These are phyloP conservation scores for Myriosclerotinia scirpicola DNA, from an alignment of 2,329 filamentous ascomycete species.

Conservation along the genomic window DNA sequence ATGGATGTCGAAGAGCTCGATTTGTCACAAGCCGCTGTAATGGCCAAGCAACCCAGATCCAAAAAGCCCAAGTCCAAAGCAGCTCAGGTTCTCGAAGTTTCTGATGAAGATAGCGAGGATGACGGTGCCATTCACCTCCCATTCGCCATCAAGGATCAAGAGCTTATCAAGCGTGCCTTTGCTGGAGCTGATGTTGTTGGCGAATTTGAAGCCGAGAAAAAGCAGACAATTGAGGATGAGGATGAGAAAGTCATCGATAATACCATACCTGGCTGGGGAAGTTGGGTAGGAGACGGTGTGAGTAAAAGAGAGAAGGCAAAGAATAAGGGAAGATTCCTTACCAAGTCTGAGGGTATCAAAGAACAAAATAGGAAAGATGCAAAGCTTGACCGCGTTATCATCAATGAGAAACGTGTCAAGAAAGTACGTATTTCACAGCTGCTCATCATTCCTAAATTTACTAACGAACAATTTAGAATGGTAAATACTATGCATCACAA, in stretches of 20 bases:
- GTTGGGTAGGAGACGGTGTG: constrained; percentile 83
- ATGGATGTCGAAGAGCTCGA: constrained; percentile 40
- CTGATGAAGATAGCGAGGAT: constrained; percentile 43
- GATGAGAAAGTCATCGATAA: constrained; percentile 80
- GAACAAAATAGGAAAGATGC: constrained; percentile 76
- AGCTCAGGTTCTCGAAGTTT: constrained; percentile 32
- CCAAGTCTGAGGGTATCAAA: constrained; percentile 70
- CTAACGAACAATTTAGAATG: constrained; percentile 57
- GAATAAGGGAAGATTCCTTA: constrained; percentile 62
- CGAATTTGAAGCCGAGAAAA: constrained; percentile 81
- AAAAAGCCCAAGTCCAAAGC: constrained; percentile 35
- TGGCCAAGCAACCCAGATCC: constrained; percentile 36
- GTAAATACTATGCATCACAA: constrained; percentile 79
- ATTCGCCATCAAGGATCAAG: constrained; percentile 59
- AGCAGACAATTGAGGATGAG: constrained; percentile 67
- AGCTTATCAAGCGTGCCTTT: constrained; percentile 79
- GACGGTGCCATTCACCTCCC: constrained; percentile 55
- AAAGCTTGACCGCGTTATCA: constrained; percentile 80
- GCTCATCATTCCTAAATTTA: not conserved
- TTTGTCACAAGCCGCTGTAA: constrained; percentile 38
- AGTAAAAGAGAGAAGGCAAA: constrained; percentile 66
- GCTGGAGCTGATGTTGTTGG: constrained; percentile 81
- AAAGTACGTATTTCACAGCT: constrained; percentile 59
- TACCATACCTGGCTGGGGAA: constrained; percentile 91
- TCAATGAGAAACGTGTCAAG: constrained; percentile 86